A percentile compares a stretch with the other conserved stretches of the same genome.
These are phyloP conservation scores for Solanum peruvianum DNA, from an alignment of 257 asterid genomes.

Conservation along the genomic window DNA sequence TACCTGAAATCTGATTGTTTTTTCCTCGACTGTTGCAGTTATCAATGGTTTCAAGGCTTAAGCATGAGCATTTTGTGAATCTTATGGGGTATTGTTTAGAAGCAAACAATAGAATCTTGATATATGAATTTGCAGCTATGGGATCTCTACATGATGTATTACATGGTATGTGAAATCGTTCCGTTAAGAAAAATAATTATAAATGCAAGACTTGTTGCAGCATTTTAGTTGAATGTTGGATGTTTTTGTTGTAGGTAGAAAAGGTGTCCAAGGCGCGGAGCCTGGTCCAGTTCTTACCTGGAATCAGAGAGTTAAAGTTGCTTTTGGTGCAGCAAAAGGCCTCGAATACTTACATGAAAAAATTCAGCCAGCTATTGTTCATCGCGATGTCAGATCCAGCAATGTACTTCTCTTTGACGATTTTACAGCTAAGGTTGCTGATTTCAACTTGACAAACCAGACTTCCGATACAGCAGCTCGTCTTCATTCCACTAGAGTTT, in stretches of 20 bases:
- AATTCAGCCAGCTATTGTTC: slow-evolving; percentile 72
- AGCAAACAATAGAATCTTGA: slow-evolving; percentile 48
- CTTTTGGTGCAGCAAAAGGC: slow-evolving; percentile 81
- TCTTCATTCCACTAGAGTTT: slow-evolving; percentile 82
- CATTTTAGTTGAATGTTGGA: background rate
- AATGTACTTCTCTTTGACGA: slow-evolving; percentile 80
- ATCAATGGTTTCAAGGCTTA: slow-evolving; percentile 68
- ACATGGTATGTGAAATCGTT: slow-evolving; percentile 37
- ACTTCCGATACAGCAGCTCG: slow-evolving; percentile 89
- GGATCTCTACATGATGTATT: slow-evolving; percentile 83
- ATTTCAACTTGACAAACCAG: slow-evolving; percentile 76
- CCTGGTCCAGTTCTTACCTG: slow-evolving; percentile 86
- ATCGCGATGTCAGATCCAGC: slow-evolving; percentile 89
- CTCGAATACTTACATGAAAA: slow-evolving; percentile 85
- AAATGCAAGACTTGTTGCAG: background rate
- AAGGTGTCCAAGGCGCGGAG: slow-evolving; percentile 94
- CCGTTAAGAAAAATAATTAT: background rate
- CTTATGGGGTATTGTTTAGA: slow-evolving; percentile 76
- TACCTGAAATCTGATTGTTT: background rate
- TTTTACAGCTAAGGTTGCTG: slow-evolving; percentile 65
- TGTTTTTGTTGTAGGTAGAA: slow-evolving; percentile 35
- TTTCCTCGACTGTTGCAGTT: slow-evolving; percentile 23
- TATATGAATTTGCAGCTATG: slow-evolving; percentile 61
- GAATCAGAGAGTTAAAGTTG: slow-evolving; percentile 78
- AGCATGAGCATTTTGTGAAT: slow-evolving; percentile 54